Percentiles rank a stretch among this genome's conserved stretches.
These are phyloP conservation scores for Kuraishia capsulata DNA, from an alignment of 805 yeast genomes.

Conservation along the genomic window DNA sequence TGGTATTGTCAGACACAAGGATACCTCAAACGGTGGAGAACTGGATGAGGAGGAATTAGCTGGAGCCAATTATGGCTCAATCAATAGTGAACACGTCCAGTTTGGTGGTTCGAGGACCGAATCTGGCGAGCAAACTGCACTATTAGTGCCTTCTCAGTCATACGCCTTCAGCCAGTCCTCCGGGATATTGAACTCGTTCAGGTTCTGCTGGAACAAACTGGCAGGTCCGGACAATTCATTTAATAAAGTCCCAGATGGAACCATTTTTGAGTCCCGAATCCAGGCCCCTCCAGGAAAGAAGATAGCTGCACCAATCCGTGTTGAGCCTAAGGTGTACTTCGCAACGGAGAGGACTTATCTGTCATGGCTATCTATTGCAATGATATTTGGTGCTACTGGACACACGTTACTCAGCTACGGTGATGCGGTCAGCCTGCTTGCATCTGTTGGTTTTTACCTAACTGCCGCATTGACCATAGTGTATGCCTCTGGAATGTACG, in stretches of 20 bases:
- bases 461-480: slow-evolving; percentile 66
- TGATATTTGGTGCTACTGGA: slow-evolving; percentile 83
- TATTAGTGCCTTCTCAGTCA: slow-evolving; percentile 26
- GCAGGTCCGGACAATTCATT: slow-evolving; percentile 35
- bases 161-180: slow-evolving; percentile 11
- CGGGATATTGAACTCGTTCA: slow-evolving; percentile 6
- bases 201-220: slow-evolving; percentile 7
- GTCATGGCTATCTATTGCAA: slow-evolving; percentile 88
- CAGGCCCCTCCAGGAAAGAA: slow-evolving; percentile 82
- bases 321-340: slow-evolving; percentile 98
- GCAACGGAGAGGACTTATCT: slow-evolving; percentile 95
- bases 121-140: slow-evolving; percentile 29
- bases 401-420: slow-evolving; percentile 84
- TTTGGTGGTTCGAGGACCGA: slow-evolving; percentile 2
- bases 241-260: slow-evolving; percentile 55
- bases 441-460: slow-evolving; percentile 79
- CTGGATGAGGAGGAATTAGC: slow-evolving; percentile 64
- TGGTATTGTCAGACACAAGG: slow-evolving; percentile 50
- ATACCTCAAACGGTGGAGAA: slow-evolving; percentile 34
- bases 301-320: slow-evolving; percentile 88
- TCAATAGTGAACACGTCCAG: slow-evolving; percentile 2
- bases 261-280: slow-evolving; percentile 48
- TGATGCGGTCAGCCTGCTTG: slow-evolving; percentile 60
- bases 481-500: slow-evolving; percentile 66
- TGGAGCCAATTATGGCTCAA: slow-evolving; percentile 28